Conservation (phyloP, 2,329 filamentous ascomycete species). For the Paraconiothyrium brasiliense region DNA sequence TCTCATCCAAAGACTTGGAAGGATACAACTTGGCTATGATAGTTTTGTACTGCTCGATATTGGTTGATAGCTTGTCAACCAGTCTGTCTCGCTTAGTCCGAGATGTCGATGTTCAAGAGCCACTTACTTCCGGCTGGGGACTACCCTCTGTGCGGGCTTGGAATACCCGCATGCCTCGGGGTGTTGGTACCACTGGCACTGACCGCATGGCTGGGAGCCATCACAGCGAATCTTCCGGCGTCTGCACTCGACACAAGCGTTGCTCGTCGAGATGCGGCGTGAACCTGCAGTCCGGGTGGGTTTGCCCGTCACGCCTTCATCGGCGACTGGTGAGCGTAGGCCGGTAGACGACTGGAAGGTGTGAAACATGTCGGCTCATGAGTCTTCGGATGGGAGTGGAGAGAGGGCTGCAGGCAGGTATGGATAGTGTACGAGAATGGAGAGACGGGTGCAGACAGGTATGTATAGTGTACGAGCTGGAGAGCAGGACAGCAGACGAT, state of each 20-base stretch:
- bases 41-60: constrained; percentile 58
- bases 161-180: constrained; percentile 83
- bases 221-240: constrained; percentile 86
- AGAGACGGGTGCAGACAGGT: constrained; percentile 2
- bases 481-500: neutral
- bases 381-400: constrained; percentile 3
- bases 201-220: constrained; percentile 81
- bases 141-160: constrained; percentile 78
- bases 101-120: constrained; percentile 36
- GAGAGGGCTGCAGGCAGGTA: constrained; percentile 6
- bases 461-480: constrained; percentile 6
- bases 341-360: constrained; percentile 54
- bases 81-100: constrained; percentile 70
- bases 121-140: constrained; percentile 79
- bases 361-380: constrained; percentile 52
- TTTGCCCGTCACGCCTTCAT: constrained; percentile 46
- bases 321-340: constrained; percentile 43
- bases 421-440: constrained; percentile 4
- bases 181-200: constrained; percentile 83
- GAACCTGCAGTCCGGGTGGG: constrained; percentile 49
- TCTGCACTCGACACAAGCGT: constrained; percentile 80
- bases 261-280: constrained; percentile 58
- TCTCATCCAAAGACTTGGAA: constrained; percentile 39
- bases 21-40: constrained; percentile 56
- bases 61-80: constrained; percentile 62